Evolutionary conservation across 2,329 filamentous ascomycete species (phyloP).

Genomic region (Fusarium verrucosum): DNA sequence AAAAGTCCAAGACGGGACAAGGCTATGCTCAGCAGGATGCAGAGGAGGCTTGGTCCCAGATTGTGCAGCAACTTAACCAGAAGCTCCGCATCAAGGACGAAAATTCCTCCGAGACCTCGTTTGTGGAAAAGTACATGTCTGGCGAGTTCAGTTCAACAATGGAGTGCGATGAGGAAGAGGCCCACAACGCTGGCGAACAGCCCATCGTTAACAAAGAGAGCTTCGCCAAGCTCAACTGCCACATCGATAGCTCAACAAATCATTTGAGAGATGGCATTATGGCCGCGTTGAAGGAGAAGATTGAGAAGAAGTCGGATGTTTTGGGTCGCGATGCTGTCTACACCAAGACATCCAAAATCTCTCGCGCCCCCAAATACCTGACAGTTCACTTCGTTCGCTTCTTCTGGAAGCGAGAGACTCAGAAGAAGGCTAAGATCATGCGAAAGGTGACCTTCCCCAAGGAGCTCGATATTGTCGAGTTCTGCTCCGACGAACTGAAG

Average conservation of each 20-base stretch:
- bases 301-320: conserved; percentile 86
- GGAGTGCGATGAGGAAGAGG: conserved; percentile 83
- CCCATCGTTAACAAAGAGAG: conserved; percentile 72
- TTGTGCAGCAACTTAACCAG: conserved; percentile 82
- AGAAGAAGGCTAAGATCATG: conserved; percentile 99
- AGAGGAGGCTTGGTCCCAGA: conserved; percentile 98
- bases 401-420: conserved; percentile 94
- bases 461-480: conserved; percentile 92
- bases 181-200: conserved; percentile 78
- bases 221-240: conserved; percentile 95
- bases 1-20: conserved; percentile 81
- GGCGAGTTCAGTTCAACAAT: conserved; percentile 82
- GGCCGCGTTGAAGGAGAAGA: conserved; percentile 82
- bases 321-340: conserved; percentile 83
- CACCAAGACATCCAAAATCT: conserved; percentile 90
- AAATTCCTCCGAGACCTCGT: conserved; percentile 67
- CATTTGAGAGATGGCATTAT: conserved; percentile 89
- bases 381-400: conserved; percentile 98
- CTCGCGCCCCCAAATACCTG: conserved; percentile 91
- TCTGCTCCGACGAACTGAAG: conserved; percentile 90
- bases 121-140: conserved; percentile 90
- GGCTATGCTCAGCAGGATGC: conserved; percentile 98
- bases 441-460: conserved; percentile 96
- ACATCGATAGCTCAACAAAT: conserved; percentile 88
- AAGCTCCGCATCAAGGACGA: conserved; percentile 75